Conservation (phyloP, 2,329 filamentous ascomycete genomes). For the Penicillium brevicompactum region DNA sequence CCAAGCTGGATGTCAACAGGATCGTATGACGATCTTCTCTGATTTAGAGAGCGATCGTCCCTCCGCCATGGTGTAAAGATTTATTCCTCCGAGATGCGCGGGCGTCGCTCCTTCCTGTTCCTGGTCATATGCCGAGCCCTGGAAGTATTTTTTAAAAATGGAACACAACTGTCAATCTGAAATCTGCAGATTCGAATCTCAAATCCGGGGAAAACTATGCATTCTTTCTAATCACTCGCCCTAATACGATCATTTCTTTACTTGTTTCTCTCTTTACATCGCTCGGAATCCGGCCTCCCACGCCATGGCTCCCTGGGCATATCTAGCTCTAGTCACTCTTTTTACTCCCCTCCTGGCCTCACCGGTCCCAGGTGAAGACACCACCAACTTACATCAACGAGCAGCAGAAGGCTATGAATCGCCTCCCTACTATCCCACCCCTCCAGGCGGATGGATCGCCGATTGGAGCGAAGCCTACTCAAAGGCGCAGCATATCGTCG, state of each 20-base stretch:
- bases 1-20: neutral
- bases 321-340: constrained; percentile 18
- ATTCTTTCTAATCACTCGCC: constrained; percentile 4
- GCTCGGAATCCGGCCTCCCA: neutral
- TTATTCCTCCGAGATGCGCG: constrained; percentile 1
- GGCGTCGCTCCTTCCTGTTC: constrained; percentile 1
- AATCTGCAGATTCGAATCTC: neutral
- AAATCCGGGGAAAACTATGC: constrained; percentile 1
- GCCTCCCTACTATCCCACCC: constrained; percentile 71
- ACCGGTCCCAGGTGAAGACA: constrained; percentile 11
- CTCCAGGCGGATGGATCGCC: constrained; percentile 69
- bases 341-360: constrained; percentile 13
- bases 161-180: neutral
- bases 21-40: constrained; percentile 4
- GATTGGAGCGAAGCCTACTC: constrained; percentile 71
- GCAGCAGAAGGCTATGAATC: constrained; percentile 30
- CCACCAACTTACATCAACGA: constrained; percentile 17
- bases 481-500: constrained; percentile 69
- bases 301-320: constrained; percentile 23
- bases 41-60: constrained; percentile 1
- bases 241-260: neutral
- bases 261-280: constrained; percentile 4
- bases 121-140: neutral
- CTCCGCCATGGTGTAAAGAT: neutral
- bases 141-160: neutral